Evolutionary conservation across 1,284 basidiomycete genomes (phyloP).

Genomic region (Tilletia indica): DNA sequence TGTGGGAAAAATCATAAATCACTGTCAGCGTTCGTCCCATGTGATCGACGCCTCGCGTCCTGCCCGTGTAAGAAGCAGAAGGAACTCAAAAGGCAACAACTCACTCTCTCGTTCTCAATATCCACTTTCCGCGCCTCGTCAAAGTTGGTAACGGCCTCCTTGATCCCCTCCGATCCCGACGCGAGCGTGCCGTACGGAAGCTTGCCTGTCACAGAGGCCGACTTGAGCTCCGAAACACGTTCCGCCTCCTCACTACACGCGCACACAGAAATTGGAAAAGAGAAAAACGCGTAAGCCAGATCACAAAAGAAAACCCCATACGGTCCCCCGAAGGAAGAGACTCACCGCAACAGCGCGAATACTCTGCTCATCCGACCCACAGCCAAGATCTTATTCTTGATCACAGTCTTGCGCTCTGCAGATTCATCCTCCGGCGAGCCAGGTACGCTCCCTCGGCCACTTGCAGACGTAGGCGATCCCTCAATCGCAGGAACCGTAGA

Average conservation of each 20-base stretch:
- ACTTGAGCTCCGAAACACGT: constrained; percentile 94
- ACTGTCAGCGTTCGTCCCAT: not conserved
- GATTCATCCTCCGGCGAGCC: constrained; percentile 61
- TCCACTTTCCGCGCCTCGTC: constrained; percentile 96
- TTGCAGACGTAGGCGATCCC: not conserved
- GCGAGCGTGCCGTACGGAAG: constrained; percentile 84
- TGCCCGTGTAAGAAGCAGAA: not conserved
- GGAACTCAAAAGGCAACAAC: not conserved
- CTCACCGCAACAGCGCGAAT: constrained; percentile 87
- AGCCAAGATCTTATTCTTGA: constrained; percentile 98
- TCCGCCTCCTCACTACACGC: constrained; percentile 85
- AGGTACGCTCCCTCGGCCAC: not conserved
- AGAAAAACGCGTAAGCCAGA: not conserved
- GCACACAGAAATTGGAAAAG: too few species aligned
- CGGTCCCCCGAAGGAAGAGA: constrained; percentile 33
- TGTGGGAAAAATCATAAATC: not conserved
- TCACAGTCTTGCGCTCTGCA: constrained; percentile 73
- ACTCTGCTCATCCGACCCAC: constrained; percentile 95
- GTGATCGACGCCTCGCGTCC: too few species aligned
- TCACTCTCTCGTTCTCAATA: constrained; percentile 82
- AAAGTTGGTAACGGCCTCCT: constrained; percentile 88
- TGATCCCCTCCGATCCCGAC: constrained; percentile 89
- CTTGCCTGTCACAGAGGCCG: constrained; percentile 72
- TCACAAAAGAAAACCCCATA: not conserved
- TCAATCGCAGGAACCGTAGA: not conserved